These are phyloP conservation scores for Phytophthora lateralis DNA, from an alignment of 352 stramenopile species.

Conservation along the genomic window DNA sequence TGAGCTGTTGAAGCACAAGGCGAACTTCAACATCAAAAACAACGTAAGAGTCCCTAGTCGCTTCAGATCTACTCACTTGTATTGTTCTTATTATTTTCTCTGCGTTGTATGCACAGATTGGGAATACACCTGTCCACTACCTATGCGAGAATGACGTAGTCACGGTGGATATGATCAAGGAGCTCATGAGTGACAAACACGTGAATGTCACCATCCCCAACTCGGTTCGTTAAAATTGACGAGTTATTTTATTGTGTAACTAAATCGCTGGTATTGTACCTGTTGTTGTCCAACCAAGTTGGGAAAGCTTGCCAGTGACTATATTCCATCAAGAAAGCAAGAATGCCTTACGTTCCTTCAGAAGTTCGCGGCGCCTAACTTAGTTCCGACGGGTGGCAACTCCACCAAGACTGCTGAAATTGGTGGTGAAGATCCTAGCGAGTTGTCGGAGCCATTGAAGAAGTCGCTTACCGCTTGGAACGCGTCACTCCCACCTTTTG, in stretches of 20 bases:
- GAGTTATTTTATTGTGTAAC: background rate
- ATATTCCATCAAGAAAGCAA: constrained; percentile 56
- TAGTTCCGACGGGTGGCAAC: constrained; percentile 24
- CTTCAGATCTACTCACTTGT: background rate
- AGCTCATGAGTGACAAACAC: constrained; percentile 59
- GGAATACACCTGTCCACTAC: constrained; percentile 75
- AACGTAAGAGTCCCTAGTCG: constrained; percentile 45
- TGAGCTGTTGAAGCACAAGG: constrained; percentile 56
- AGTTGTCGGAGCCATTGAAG: constrained; percentile 55
- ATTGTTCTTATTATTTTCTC: constrained; percentile 2
- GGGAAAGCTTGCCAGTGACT: constrained; percentile 68
- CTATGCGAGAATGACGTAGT: constrained; percentile 72
- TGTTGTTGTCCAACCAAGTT: constrained; percentile 35
- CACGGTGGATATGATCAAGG: constrained; percentile 60
- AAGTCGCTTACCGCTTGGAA: constrained; percentile 65
- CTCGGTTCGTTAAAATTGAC: constrained; percentile 41
- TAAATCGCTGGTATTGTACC: background rate
- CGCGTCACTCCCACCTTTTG: constrained; percentile 72
- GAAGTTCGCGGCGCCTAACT: constrained; percentile 55
- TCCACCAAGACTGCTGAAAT: constrained; percentile 30
- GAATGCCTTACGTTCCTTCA: constrained; percentile 68
- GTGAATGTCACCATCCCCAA: constrained; percentile 76
- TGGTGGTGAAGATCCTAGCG: constrained; percentile 68
- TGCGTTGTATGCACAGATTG: constrained; percentile 50
- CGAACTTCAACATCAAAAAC: constrained; percentile 77